Evolutionary conservation across 208 protist genomes (phyloP).

Genomic region (Trypanosoma cruzi): DNA sequence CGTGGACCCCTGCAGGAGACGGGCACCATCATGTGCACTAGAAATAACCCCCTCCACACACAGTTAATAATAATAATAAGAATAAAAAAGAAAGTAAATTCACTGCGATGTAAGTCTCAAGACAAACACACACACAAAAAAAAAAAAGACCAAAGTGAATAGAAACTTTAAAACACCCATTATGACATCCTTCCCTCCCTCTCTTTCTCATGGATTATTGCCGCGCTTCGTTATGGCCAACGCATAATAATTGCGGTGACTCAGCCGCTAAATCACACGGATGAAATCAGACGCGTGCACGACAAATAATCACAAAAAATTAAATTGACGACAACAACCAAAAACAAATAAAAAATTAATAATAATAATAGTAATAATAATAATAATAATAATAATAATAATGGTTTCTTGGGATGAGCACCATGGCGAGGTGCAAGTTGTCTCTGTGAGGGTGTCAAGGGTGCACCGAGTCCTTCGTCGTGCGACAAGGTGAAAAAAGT

Average conservation of each 20-base stretch:
- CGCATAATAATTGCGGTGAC: not conserved
- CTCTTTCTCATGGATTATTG: not conserved
- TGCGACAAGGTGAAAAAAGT: not conserved
- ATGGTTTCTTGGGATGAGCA: not conserved
- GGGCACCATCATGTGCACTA: too few species aligned
- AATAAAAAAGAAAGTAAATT: not conserved
- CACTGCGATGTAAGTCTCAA: not conserved
- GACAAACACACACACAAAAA: not conserved
- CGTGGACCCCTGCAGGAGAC: too few species aligned
- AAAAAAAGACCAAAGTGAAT: too few species aligned
- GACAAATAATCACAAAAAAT: not conserved
- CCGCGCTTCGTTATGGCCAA: not conserved
- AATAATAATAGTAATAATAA: slow-evolving; percentile 16
- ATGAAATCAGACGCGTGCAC: too few species aligned
- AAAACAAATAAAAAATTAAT: slow-evolving; percentile 4
- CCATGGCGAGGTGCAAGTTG: not conserved
- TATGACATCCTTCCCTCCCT: not conserved
- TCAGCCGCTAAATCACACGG: slow-evolving; percentile 13
- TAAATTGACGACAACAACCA: slow-evolving; percentile 11
- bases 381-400: slow-evolving; percentile 18
- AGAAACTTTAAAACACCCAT: too few species aligned
- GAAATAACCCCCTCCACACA: too few species aligned
- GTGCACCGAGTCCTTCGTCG: not conserved
- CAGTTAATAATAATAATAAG: too few species aligned
- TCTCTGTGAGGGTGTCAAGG: not conserved